These are phyloP conservation scores for Trichocomaceae sp. DNA, from an alignment of 2,329 filamentous ascomycete genomes.

Conservation along the genomic window DNA sequence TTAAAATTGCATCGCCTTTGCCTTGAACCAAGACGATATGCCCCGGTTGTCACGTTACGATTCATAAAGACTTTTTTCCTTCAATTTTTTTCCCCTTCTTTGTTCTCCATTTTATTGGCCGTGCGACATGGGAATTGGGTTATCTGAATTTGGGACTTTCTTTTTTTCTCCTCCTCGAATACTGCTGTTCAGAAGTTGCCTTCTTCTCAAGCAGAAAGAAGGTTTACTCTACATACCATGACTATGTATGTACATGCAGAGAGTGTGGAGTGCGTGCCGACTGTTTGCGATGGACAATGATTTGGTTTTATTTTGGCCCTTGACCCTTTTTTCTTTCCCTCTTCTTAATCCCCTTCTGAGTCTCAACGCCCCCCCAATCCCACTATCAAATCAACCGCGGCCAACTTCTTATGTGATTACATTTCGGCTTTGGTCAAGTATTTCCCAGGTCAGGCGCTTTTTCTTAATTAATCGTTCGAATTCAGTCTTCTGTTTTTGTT, in stretches of 20 bases:
- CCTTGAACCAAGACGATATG: slow-evolving; percentile 19
- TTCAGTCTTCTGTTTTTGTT: background rate
- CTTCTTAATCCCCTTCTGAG: background rate
- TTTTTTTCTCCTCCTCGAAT: background rate
- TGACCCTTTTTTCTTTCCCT: background rate
- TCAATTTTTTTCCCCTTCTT: slow-evolving; percentile 23
- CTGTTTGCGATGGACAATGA: background rate
- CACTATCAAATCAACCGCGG: background rate
- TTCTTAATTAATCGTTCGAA: background rate
- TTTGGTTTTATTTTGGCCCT: background rate
- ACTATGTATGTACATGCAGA: background rate
- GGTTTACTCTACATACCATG: background rate
- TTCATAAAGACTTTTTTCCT: slow-evolving; percentile 33
- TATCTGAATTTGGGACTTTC: background rate
- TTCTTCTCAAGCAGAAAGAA: background rate
- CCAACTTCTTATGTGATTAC: background rate
- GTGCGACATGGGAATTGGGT: slow-evolving; percentile 13
- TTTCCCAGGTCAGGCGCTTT: background rate
- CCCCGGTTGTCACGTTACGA: slow-evolving; percentile 31
- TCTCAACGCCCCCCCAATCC: background rate
- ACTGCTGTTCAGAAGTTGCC: background rate
- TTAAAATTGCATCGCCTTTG: slow-evolving; percentile 19
- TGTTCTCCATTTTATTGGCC: slow-evolving; percentile 18
- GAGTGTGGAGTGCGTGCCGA: background rate
- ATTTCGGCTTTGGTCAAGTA: background rate